These are phyloP conservation scores for Malassezia dermatis DNA, from an alignment of 1,284 basidiomycete species.

Conservation along the genomic window DNA sequence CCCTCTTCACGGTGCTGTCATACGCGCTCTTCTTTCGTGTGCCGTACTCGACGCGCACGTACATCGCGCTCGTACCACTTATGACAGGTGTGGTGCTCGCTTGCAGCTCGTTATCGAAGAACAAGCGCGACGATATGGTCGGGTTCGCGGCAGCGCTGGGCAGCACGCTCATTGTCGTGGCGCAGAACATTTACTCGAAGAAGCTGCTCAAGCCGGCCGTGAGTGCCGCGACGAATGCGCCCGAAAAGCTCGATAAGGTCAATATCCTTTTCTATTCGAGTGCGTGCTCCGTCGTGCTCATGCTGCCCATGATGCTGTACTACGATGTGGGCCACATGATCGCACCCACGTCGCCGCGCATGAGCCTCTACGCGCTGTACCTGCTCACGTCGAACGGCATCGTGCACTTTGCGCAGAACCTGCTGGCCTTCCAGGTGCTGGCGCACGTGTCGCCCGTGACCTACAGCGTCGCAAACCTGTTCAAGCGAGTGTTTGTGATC, in stretches of 20 bases:
- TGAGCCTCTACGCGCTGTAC: constrained; percentile 53
- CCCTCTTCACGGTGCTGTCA: constrained; percentile 87
- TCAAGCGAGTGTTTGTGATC: constrained; percentile 96
- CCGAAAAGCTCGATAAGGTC: constrained; percentile 77
- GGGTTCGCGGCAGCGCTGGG: constrained; percentile 26
- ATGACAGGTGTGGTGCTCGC: constrained; percentile 95
- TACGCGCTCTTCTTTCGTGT: constrained; percentile 87
- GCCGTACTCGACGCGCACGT: constrained; percentile 80
- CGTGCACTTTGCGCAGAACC: constrained; percentile 91
- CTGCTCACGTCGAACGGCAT: constrained; percentile 76
- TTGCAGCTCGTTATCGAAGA: constrained; percentile 83
- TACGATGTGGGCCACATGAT: constrained; percentile 24
- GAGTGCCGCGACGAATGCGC: constrained; percentile 51
- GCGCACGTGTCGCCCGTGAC: constrained; percentile 93
- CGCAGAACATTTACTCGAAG: constrained; percentile 98
- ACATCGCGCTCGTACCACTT: constrained; percentile 83
- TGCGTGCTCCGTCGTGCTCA: constrained; percentile 69
- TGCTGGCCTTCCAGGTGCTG: constrained; percentile 92
- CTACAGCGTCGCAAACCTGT: constrained; percentile 91
- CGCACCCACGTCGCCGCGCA: constrained; percentile 7
- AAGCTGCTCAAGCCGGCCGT: constrained; percentile 62
- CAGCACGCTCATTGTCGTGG: constrained; percentile 65
- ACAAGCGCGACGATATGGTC: constrained; percentile 50
- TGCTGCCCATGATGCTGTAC: constrained; percentile 41
- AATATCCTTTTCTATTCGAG: constrained; percentile 92